Conservation (phyloP, 1,284 basidiomycete species). For the Naganishia cerealis region DNA sequence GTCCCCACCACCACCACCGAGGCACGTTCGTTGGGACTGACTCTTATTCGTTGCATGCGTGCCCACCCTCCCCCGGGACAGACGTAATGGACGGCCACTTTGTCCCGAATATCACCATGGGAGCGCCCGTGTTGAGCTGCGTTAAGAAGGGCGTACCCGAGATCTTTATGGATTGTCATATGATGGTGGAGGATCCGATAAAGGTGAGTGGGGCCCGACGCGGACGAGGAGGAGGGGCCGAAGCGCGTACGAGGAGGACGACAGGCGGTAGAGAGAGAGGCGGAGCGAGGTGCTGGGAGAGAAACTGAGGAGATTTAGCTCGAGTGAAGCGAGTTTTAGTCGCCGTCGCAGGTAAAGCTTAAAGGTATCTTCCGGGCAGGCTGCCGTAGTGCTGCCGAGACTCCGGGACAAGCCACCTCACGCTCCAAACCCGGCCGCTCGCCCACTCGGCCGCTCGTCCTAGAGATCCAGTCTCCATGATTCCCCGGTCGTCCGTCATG, state of each 20-base stretch:
- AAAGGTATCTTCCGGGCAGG: too few species aligned
- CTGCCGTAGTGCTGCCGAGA: too few species aligned
- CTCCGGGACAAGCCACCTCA: too few species aligned
- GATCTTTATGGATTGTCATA: constrained; percentile 99
- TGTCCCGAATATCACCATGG: constrained; percentile 97
- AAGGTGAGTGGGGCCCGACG: constrained; percentile 60
- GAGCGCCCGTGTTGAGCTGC: constrained; percentile 82
- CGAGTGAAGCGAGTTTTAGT: too few species aligned
- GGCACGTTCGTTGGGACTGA: background rate
- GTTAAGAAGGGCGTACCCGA: constrained; percentile 86
- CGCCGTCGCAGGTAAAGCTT: too few species aligned
- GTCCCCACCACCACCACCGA: constrained; percentile 1
- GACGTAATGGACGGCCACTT: constrained; percentile 99
- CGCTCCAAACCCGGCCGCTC: too few species aligned
- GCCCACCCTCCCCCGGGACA: constrained; percentile 46
- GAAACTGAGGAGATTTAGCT: too few species aligned
- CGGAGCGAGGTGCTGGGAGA: background rate
- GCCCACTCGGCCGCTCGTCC: too few species aligned
- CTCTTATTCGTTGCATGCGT: background rate
- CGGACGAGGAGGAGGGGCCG: background rate
- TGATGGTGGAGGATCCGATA: constrained; percentile 97
- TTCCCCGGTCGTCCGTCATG: too few species aligned
- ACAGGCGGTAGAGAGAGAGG: background rate
- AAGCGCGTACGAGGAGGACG: background rate
- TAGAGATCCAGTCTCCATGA: too few species aligned